phyloP scores from a whole-genome alignment of 2,329 filamentous ascomycete genomes.

The Microdochium nivale region DNA sequence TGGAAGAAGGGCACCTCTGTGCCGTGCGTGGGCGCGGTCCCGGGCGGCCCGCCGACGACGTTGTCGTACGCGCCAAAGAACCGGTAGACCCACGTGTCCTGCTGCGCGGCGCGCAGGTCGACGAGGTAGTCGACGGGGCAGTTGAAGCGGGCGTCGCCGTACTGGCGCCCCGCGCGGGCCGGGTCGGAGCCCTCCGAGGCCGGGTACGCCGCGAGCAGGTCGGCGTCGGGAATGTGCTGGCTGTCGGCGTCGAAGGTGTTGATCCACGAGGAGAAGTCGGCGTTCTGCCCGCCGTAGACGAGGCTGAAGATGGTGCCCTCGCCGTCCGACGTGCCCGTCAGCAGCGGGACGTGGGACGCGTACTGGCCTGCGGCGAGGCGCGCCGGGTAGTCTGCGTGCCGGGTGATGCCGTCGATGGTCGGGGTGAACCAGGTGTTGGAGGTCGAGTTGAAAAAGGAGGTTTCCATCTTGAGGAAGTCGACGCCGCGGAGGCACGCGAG shows the following conservation, averaged over 20 bases:
- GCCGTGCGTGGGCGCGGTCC: conserved; percentile 25
- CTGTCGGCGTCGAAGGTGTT: conserved; percentile 28
- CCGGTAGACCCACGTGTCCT: conserved; percentile 33
- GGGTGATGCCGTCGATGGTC: conserved; percentile 23
- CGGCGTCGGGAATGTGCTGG: conserved; percentile 24
- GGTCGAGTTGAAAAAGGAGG: conserved; percentile 22
- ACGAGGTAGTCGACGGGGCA: conserved; percentile 29
- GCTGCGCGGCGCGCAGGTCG: conserved; percentile 25
- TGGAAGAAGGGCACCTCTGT: conserved; percentile 36
- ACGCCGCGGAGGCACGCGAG: conserved; percentile 27
- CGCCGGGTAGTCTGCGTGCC: conserved; percentile 20
- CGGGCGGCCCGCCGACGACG: conserved; percentile 22
- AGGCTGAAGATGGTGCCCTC: conserved; percentile 27
- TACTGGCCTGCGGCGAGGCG: conserved; percentile 17
- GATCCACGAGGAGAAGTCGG: conserved; percentile 19
- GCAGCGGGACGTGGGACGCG: conserved; percentile 22
- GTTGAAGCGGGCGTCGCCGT: conserved; percentile 36
- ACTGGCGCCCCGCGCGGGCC: conserved; percentile 30
- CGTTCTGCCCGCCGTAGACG: conserved; percentile 23
- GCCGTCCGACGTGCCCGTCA: conserved; percentile 25
- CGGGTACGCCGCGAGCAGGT: conserved; percentile 23
- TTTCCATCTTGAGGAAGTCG: conserved; percentile 18
- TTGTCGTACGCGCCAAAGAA: conserved; percentile 33
- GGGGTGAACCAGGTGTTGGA: conserved; percentile 33
- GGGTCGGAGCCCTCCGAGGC: conserved; percentile 23